phyloP scores from a whole-genome alignment of 306 rosid genomes.

The Comarum palustre region DNA sequence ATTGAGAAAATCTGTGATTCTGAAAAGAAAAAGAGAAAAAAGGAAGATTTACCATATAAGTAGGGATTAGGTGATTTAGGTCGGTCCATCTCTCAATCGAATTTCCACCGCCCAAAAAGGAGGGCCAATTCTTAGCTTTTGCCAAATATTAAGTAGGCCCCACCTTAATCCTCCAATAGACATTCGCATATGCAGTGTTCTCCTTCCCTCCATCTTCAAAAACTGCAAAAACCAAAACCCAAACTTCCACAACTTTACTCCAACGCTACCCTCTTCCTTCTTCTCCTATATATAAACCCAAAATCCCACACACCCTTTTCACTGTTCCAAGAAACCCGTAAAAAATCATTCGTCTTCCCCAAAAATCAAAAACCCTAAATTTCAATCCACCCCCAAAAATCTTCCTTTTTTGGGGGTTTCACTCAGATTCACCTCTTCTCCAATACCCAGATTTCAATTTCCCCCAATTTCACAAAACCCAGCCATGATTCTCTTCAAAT shows the following conservation, averaged over 20 bases:
- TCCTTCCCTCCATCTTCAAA: neutral
- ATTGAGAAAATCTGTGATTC: no score
- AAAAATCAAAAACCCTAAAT: neutral
- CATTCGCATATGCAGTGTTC: neutral
- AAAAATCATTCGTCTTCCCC: neutral
- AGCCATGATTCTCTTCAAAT: constrained; percentile 31
- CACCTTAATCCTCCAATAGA: neutral
- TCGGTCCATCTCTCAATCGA: neutral
- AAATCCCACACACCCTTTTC: neutral
- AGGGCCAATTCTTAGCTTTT: neutral
- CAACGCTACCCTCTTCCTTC: constrained; percentile 6
- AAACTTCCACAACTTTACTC: neutral
- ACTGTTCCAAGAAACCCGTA: constrained; percentile 15
- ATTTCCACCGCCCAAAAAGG: neutral
- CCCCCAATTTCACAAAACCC: neutral
- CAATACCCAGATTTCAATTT: constrained; percentile 7
- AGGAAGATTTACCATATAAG: no score
- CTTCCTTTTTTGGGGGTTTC: neutral
- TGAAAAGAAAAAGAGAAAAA: no score
- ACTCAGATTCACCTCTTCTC: neutral
- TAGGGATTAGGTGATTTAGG: no score
- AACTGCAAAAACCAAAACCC: neutral
- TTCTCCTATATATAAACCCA: neutral
- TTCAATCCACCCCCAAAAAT: constrained; percentile 4
- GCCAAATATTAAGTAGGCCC: neutral